phyloP scores from a whole-genome alignment of 805 yeast species.

The Pichia insulana region DNA sequence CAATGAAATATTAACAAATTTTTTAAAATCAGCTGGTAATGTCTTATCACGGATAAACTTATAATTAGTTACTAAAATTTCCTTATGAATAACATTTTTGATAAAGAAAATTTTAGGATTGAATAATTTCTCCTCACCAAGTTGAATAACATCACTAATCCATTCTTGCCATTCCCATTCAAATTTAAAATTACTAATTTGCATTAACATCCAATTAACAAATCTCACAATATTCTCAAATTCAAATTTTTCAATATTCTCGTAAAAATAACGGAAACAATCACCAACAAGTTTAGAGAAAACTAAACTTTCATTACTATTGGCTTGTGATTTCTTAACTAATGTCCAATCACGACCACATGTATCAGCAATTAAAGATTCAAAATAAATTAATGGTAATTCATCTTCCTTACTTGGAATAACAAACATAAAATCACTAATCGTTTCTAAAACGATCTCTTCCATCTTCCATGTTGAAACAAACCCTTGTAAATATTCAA shows the following conservation, averaged over 20 bases:
- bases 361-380: slow-evolving; percentile 76
- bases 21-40: slow-evolving; percentile 50
- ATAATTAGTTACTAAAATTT: slow-evolving; percentile 71
- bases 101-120: slow-evolving; percentile 73
- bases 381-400: slow-evolving; percentile 69
- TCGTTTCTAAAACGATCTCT: slow-evolving; percentile 77
- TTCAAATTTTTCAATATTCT: slow-evolving; percentile 58
- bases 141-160: slow-evolving; percentile 47
- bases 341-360: slow-evolving; percentile 69
- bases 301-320: slow-evolving; percentile 30
- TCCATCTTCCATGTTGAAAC: slow-evolving; percentile 82
- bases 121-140: slow-evolving; percentile 36
- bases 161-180: slow-evolving; percentile 99
- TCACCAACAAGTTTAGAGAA: slow-evolving; percentile 94
- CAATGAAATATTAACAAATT: slow-evolving; percentile 38
- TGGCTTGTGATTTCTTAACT: slow-evolving; percentile 13
- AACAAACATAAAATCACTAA: slow-evolving; percentile 67
- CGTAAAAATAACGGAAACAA: slow-evolving; percentile 76
- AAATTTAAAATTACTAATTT: slow-evolving; percentile 86
- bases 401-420: slow-evolving; percentile 48
- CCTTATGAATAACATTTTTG: slow-evolving; percentile 72
- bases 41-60: slow-evolving; percentile 57
- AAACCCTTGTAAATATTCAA: slow-evolving; percentile 31
- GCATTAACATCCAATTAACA: slow-evolving; percentile 88
- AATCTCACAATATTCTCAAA: slow-evolving; percentile 65